Evolutionary conservation across 1,139 yeast species (phyloP).

Genomic region (Suhomyces panamericanus): DNA sequence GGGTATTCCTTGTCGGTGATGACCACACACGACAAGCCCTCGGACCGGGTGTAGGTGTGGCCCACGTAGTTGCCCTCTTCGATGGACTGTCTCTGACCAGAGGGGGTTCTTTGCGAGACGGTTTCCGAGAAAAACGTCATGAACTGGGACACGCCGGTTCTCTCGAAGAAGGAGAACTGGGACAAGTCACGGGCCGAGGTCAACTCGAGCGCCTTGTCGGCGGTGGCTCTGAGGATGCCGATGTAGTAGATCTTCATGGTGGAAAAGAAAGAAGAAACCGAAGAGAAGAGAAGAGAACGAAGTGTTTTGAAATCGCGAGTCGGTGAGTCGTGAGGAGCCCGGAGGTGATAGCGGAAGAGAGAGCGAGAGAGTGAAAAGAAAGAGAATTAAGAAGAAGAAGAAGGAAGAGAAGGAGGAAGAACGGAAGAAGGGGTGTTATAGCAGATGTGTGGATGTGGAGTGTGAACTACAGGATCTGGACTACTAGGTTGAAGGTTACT

Average conservation of each 20-base stretch:
- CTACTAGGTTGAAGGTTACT: too few species aligned
- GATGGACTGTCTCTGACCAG: constrained; percentile 92
- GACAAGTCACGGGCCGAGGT: constrained; percentile 79
- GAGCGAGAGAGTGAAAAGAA: background rate
- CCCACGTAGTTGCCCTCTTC: constrained; percentile 92
- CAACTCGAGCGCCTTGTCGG: constrained; percentile 71
- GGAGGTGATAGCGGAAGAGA: background rate
- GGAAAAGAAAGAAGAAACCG: background rate
- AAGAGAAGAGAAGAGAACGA: background rate
- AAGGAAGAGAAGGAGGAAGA: background rate
- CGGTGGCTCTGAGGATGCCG: constrained; percentile 72
- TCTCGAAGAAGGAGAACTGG: constrained; percentile 85
- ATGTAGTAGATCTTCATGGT: constrained; percentile 87
- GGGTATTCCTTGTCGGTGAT: constrained; percentile 96
- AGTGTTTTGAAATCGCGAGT: background rate
- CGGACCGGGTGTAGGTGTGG: constrained; percentile 86
- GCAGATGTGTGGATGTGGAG: too few species aligned
- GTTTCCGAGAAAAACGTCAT: constrained; percentile 94
- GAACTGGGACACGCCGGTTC: constrained; percentile 77
- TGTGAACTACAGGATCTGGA: too few species aligned
- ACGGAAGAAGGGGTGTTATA: too few species aligned
- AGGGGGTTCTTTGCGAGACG: constrained; percentile 79
- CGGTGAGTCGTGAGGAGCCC: background rate
- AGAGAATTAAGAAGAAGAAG: background rate
- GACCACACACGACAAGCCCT: constrained; percentile 91